Evolutionary conservation across 768 basidiomycete genomes (phyloP), one percentile per base, ranked within the genome.

Genomic region (Rhizopogon sp.): DNA sequence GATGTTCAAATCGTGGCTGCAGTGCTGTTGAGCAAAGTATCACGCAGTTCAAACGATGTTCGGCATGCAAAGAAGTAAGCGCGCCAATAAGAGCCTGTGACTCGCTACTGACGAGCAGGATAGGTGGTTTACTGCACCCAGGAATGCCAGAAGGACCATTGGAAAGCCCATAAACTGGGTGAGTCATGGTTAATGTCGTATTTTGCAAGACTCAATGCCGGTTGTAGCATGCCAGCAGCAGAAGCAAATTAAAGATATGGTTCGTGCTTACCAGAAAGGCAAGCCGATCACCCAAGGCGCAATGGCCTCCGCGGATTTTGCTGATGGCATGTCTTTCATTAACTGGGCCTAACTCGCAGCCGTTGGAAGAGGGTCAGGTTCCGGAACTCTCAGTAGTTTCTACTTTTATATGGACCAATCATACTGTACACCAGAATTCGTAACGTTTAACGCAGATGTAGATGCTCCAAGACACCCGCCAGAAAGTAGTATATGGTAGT

Each of bases 11-110:
- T 16, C 53, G 46, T 5, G 64, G 57, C 3, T 78, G 76, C 59
- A 42, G 40, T 3, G 64, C 62, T 5, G 60, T 59, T 17, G 77
- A 77, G 58, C 66, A 53, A 7, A 56, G 53, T 10, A 67, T 71
- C 5, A 69, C 70, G 14, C 62, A 76, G 57, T 76, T 72, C 60
- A 74, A 77, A 56, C 70, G 72, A 13, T 78, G 76, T 61, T 58
- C 70, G 25, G 70, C 65, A 16, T 77, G 77, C 57, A 66, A 66
- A 20, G 56, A 62, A 54, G 70, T 65, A n/a, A 44, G 62, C 31
- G 31, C 25, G 2, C 3, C 43, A 8, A 37, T 44, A 39, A 9
- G 22, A 20, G 3, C 22, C 29, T 29, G n/a, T 39, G n/a, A 46
- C 6, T 22, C 40, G 33, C 47, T 17, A 11, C 39, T 35, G 31